phyloP scores from a whole-genome alignment of 306 rosid genomes.

The Ceratonia siliqua region DNA sequence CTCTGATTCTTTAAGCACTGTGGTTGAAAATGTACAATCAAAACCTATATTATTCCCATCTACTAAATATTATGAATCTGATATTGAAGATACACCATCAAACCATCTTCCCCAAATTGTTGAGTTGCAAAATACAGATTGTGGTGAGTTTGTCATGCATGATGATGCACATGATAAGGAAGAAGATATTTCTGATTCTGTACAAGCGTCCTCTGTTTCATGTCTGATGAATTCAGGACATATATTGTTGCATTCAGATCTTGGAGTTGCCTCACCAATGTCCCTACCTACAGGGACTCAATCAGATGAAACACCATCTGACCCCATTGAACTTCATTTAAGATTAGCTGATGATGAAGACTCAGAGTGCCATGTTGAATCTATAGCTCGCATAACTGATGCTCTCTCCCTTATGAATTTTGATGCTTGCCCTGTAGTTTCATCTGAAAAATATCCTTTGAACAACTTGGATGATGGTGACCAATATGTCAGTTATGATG shows the following conservation, averaged over 20 bases:
- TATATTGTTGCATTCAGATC: slow-evolving; percentile 36
- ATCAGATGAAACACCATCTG: slow-evolving; percentile 41
- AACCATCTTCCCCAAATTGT: slow-evolving; percentile 37
- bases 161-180: slow-evolving; percentile 39
- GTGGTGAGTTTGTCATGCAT: slow-evolving; percentile 32
- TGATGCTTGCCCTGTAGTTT: slow-evolving; percentile 37
- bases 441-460: slow-evolving; percentile 41
- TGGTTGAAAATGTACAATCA: slow-evolving; percentile 41
- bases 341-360: slow-evolving; percentile 41
- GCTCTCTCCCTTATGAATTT: slow-evolving; percentile 37
- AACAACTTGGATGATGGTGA: slow-evolving; percentile 43
- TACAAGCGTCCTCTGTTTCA: slow-evolving; percentile 44
- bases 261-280: slow-evolving; percentile 34
- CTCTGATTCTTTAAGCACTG: slow-evolving; percentile 47
- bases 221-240: slow-evolving; percentile 43
- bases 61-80: slow-evolving; percentile 36
- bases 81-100: slow-evolving; percentile 42
- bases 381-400: slow-evolving; percentile 22
- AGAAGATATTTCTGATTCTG: slow-evolving; percentile 42
- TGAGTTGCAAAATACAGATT: slow-evolving; percentile 36
- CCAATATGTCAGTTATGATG: slow-evolving; percentile 43
- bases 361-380: slow-evolving; percentile 41
- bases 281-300: slow-evolving; percentile 34
- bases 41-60: slow-evolving; percentile 39
- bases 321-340: slow-evolving; percentile 30